Base-by-base conservation (phyloP, 768 basidiomycete species). In the Candolleomyces aberdarensis region DNA sequence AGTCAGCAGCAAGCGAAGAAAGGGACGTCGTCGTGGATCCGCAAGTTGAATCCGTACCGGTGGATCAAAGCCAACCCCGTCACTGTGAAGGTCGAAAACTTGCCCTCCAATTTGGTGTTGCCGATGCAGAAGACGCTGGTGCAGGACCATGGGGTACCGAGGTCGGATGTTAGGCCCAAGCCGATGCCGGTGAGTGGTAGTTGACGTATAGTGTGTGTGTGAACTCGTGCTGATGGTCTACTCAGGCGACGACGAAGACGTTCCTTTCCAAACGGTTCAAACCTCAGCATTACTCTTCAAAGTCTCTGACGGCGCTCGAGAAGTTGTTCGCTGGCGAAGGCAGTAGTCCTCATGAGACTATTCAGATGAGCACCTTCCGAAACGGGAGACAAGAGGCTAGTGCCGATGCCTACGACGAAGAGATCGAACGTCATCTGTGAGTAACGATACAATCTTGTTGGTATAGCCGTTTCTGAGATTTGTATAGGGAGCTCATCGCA, bases 1-100 rank as follows among this genome's bases (percentile, higher is more conserved):
- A 84, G 77, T 15, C 80, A 81, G 46, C 80, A 85, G 62, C 83
- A 87, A 60, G 80, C 81, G 22, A 77, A 78, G 51, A 74, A 80
- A 59, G 79, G 80, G 46, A 67, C 74, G 62, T 68, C 80, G 6
- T 77, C 80, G 15, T 98, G 94, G 94, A 69, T 92, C 22, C 83
- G 85, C 51, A 80, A 76, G 52, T 71, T 94, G 39, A 96, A 98
- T 69, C 96, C 94, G 2, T 98, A 97, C 73, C 81, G 87, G n/a
- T 91, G 88, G 84, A 74, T 93, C 58, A 84, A 81, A 61, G 82
- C 90, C 1, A 86, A 86, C 66, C 89, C 91, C 0, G 87, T 86
- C 60, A 85, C 85, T 0, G 82, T 89, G 47, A 86, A 83, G 58
- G 88, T 91, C 5, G 85, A 88, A 59, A 83, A 83, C 55, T 71